Evolutionary conservation across 179 eudicot species (phyloP).

Genomic region (Beta corolliflora): DNA sequence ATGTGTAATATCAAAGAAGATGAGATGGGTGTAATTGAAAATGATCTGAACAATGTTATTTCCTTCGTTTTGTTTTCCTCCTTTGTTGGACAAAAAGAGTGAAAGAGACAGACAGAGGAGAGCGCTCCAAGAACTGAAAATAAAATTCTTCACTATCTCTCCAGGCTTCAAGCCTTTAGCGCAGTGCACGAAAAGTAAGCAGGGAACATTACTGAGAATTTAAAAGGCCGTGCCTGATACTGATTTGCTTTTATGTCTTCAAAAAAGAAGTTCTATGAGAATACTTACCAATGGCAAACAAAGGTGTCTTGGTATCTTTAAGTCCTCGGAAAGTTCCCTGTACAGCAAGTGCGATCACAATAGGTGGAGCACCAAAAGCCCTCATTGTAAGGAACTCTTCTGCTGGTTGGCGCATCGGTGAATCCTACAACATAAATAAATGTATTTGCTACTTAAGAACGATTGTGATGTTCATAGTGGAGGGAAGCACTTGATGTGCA

Average conservation of each 20-base stretch:
- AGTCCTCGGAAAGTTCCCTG: conserved; percentile 93
- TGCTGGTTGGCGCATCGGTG: conserved; percentile 87
- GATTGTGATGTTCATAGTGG: neutral
- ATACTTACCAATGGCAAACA: conserved; percentile 86
- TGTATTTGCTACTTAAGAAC: neutral
- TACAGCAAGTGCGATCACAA: conserved; percentile 85
- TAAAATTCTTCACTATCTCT: too few relatives aligned
- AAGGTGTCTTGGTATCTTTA: conserved; percentile 91
- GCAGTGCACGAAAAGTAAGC: neutral
- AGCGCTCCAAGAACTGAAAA: too few relatives aligned
- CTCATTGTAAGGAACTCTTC: conserved; percentile 72
- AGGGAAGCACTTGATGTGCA: neutral
- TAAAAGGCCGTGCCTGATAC: neutral
- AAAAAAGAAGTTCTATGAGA: neutral
- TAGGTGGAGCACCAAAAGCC: conserved; percentile 93
- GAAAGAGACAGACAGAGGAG: too few relatives aligned
- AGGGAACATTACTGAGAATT: neutral
- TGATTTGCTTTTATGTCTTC: neutral
- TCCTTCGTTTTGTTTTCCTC: neutral
- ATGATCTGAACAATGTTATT: neutral
- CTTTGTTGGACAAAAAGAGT: neutral
- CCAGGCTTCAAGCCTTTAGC: neutral
- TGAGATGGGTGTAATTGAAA: neutral
- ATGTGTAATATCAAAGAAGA: neutral
- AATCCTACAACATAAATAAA: conserved; percentile 55